Conservation (phyloP, 257 asterid species). For the Solanum tacnaense region DNA sequence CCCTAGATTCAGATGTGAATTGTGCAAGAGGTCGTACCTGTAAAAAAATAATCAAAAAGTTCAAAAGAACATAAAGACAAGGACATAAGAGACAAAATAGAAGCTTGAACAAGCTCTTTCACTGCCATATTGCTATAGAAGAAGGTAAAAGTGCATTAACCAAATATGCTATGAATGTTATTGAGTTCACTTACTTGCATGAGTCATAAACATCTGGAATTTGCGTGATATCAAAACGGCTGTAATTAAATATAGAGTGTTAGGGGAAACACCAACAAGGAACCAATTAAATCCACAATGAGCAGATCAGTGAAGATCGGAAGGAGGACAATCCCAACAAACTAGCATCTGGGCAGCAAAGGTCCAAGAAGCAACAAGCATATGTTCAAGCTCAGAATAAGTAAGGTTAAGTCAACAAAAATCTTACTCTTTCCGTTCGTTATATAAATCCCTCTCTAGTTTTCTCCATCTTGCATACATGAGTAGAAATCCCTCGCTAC, state of each 20-base stretch:
- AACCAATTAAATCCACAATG: background rate
- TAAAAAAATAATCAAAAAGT: background rate
- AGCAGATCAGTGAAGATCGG: background rate
- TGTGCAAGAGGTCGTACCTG: conserved; percentile 97
- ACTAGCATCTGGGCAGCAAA: background rate
- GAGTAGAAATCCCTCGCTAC: conserved; percentile 95
- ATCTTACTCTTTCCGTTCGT: conserved; percentile 81
- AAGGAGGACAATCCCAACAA: background rate
- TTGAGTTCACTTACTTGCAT: conserved; percentile 65
- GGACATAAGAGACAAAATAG: conserved; percentile 1
- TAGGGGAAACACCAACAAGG: conserved; percentile 1
- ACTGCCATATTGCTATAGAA: background rate
- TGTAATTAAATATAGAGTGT: conserved; percentile 26
- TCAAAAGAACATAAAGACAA: background rate
- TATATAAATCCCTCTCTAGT: conserved; percentile 84
- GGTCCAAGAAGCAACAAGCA: background rate
- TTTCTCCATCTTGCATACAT: conserved; percentile 99
- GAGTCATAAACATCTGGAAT: conserved; percentile 98
- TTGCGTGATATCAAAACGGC: conserved; percentile 86
- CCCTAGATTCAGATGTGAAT: conserved; percentile 74
- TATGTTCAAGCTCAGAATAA: background rate
- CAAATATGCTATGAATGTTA: background rate
- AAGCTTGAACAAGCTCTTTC: background rate
- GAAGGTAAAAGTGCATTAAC: background rate
- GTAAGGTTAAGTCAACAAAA: background rate